phyloP scores from a whole-genome alignment of 345 rosid species.

The Boechera stricta region DNA sequence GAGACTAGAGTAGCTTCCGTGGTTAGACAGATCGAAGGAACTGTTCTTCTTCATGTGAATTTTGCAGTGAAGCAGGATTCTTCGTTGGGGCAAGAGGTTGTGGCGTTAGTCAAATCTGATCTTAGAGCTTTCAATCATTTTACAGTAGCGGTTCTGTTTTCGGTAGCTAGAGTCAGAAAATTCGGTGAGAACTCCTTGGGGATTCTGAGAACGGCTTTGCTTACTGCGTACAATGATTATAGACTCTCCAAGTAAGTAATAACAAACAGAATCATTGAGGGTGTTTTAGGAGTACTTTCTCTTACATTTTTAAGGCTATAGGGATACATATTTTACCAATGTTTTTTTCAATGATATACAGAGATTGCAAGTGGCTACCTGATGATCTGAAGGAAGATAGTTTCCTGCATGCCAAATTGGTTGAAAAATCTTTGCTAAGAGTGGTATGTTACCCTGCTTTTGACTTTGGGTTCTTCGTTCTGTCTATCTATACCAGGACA shows the following conservation, averaged over 20 bases:
- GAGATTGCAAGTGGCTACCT: constrained; percentile 78
- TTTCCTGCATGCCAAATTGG: constrained; percentile 53
- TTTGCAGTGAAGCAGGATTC: constrained; percentile 94
- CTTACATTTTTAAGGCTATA: not conserved
- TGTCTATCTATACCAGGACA: constrained; percentile 11
- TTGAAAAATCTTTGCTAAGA: constrained; percentile 72
- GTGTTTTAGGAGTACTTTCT: not conserved
- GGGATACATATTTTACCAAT: constrained; percentile 1
- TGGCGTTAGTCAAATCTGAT: constrained; percentile 66
- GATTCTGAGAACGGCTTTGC: constrained; percentile 58
- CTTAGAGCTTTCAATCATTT: constrained; percentile 70
- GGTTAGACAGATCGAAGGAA: constrained; percentile 78
- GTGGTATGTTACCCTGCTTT: constrained; percentile 56
- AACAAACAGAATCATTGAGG: not conserved
- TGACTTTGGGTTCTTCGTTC: constrained; percentile 2
- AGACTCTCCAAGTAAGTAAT: constrained; percentile 60
- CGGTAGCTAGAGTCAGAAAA: constrained; percentile 75
- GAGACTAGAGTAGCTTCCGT: constrained; percentile 57
- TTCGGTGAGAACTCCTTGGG: constrained; percentile 64
- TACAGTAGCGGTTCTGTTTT: constrained; percentile 63
- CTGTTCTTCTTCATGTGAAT: constrained; percentile 84
- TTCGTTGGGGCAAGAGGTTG: constrained; percentile 73
- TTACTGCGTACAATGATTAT: constrained; percentile 64
- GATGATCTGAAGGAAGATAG: constrained; percentile 61
- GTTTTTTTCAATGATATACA: constrained; percentile 43